Conservation (phyloP, 768 basidiomycete genomes). For the Paxillus involutus region DNA sequence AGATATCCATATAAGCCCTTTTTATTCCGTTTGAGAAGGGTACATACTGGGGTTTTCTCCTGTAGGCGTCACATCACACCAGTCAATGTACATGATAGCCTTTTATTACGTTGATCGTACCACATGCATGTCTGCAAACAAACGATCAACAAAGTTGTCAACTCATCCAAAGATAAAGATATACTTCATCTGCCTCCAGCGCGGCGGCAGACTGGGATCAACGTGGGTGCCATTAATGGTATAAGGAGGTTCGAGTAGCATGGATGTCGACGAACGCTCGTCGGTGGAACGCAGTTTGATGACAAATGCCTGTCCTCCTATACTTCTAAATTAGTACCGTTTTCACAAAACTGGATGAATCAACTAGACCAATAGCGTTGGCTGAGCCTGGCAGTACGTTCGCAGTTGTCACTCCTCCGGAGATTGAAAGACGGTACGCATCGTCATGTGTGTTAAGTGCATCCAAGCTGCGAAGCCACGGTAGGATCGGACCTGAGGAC, state of each 20-base stretch:
- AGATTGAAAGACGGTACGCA: constrained; percentile 67
- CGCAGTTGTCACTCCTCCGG: constrained; percentile 87
- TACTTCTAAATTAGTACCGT: constrained; percentile 1
- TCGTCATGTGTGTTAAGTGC: constrained; percentile 87
- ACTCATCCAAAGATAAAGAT: constrained; percentile 12
- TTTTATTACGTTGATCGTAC: constrained; percentile 21
- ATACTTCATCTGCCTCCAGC: constrained; percentile 85
- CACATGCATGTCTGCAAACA: constrained; percentile 57
- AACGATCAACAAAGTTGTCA: constrained; percentile 4
- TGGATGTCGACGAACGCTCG: constrained; percentile 74
- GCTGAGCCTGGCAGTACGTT: constrained; percentile 78
- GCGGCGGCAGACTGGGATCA: constrained; percentile 41
- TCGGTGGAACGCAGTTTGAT: constrained; percentile 80
- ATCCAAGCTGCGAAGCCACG: constrained; percentile 82
- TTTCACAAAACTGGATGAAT: constrained; percentile 21
- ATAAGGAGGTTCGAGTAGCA: constrained; percentile 84
- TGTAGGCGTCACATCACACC: constrained; percentile 8
- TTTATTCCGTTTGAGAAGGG: not conserved
- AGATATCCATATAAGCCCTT: constrained; percentile 1
- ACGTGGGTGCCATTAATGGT: constrained; percentile 48
- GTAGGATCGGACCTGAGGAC: constrained; percentile 52
- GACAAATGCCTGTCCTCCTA: constrained; percentile 87
- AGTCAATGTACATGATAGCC: not conserved
- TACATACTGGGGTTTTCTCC: constrained; percentile 49
- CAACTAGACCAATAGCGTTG: constrained; percentile 64